A percentile compares a stretch with the other conserved stretches of the same genome.
Conservation (phyloP, 768 basidiomycete species). For the Lyophyllum atratum region DNA sequence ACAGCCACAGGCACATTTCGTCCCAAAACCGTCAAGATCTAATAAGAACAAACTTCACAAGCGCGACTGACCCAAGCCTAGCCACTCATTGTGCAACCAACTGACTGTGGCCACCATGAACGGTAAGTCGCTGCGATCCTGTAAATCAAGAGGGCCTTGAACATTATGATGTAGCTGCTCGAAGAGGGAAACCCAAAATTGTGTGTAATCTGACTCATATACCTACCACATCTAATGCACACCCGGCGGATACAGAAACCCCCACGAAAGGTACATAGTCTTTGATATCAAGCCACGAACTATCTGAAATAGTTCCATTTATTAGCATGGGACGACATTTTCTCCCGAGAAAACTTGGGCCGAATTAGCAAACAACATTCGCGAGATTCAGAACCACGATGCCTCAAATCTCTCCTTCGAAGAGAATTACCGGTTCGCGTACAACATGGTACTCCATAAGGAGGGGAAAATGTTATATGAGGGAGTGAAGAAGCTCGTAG, state of each 20-base stretch:
- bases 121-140: neutral
- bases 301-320: neutral
- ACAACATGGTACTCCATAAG: conserved; percentile 24
- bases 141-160: neutral
- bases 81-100: neutral
- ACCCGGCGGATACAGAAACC: conserved; percentile 36
- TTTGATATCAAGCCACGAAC: neutral
- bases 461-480: conserved; percentile 70
- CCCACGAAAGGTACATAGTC: conserved; percentile 41
- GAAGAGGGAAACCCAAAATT: conserved; percentile 45
- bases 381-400: conserved; percentile 94
- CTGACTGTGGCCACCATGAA: neutral
- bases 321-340: conserved; percentile 71
- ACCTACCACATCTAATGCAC: conserved; percentile 4
- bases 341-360: conserved; percentile 86
- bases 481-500: conserved; percentile 77
- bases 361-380: conserved; percentile 80
- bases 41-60: neutral
- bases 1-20: neutral
- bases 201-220: conserved; percentile 33
- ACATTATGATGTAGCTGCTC: conserved; percentile 25
- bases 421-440: conserved; percentile 25
- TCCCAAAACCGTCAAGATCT: neutral
- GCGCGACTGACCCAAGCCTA: neutral
- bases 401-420: conserved; percentile 83